Evolutionary conservation across 2,329 filamentous ascomycete species (phyloP).

Genomic region (Atkinsonella texensis): DNA sequence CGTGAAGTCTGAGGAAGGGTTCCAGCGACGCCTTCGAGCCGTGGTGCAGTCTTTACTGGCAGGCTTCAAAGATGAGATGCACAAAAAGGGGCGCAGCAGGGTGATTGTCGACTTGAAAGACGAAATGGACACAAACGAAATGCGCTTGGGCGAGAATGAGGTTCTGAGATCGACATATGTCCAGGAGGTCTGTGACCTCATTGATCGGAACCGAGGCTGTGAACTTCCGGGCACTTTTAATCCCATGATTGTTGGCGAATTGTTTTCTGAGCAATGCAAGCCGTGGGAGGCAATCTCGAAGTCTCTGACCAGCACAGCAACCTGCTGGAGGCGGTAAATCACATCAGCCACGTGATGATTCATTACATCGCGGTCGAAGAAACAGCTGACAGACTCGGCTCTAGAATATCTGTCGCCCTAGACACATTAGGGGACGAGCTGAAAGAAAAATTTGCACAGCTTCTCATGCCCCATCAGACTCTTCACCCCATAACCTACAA

Average conservation of each 20-base stretch:
- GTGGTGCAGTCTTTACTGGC: slow-evolving; percentile 32
- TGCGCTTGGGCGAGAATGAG: not conserved
- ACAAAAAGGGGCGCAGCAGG: slow-evolving; percentile 25
- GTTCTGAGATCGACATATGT: slow-evolving; percentile 9
- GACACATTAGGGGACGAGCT: slow-evolving; percentile 14
- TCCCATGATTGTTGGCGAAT: slow-evolving; percentile 41
- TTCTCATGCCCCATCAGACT: slow-evolving; percentile 30
- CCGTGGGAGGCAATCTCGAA: slow-evolving; percentile 39
- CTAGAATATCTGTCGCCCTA: slow-evolving; percentile 10
- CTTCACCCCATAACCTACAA: slow-evolving; percentile 43
- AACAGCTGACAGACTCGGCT: slow-evolving; percentile 8
- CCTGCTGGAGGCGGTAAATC: slow-evolving; percentile 6
- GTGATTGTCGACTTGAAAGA: slow-evolving; percentile 17
- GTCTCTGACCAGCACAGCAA: not conserved
- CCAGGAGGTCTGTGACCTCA: slow-evolving; percentile 9
- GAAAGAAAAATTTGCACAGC: slow-evolving; percentile 27
- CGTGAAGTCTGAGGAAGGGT: slow-evolving; percentile 17
- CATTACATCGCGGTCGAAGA: slow-evolving; percentile 9
- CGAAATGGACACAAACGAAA: not conserved
- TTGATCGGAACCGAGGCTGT: slow-evolving; percentile 17
- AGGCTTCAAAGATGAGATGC: slow-evolving; percentile 34
- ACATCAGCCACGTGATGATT: slow-evolving; percentile 5
- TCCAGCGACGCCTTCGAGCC: slow-evolving; percentile 37
- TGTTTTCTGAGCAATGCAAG: slow-evolving; percentile 48
- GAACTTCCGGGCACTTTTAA: slow-evolving; percentile 53